Percentiles rank a stretch among this genome's conserved stretches.
Conservation (phyloP, 2,329 filamentous ascomycete species). For the Arachnomyces sp. region DNA sequence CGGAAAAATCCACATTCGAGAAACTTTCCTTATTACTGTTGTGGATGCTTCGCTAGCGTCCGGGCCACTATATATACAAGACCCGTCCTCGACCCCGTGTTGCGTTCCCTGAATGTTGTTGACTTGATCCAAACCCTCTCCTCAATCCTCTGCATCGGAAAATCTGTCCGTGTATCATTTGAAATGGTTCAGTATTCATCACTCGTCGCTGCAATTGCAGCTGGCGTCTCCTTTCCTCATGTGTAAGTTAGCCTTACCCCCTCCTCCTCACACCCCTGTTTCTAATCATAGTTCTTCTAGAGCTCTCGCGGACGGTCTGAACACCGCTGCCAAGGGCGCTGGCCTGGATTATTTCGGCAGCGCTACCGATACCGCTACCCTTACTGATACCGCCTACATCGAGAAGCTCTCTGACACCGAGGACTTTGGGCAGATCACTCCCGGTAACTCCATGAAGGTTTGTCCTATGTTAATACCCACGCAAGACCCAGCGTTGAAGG, state of each 20-base stretch:
- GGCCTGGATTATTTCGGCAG: constrained; percentile 50
- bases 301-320: constrained; percentile 14
- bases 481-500: too few species aligned
- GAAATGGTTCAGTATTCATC: constrained; percentile 16
- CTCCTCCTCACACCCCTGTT: neutral
- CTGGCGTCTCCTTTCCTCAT: constrained; percentile 15
- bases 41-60: too few species aligned
- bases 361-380: constrained; percentile 50
- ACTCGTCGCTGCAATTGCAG: constrained; percentile 15
- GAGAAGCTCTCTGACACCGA: constrained; percentile 49
- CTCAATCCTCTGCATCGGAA: too few species aligned
- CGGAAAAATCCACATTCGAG: too few species aligned
- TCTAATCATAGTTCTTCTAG: constrained; percentile 8
- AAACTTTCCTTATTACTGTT: too few species aligned
- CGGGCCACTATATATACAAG: too few species aligned
- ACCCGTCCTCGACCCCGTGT: too few species aligned
- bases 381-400: constrained; percentile 48
- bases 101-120: too few species aligned
- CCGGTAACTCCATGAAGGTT: constrained; percentile 53
- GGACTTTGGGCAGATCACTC: constrained; percentile 58
- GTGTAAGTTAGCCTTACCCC: constrained; percentile 10
- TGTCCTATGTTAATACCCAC: constrained; percentile 1
- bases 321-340: constrained; percentile 41
- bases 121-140: too few species aligned
- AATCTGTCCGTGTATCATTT: neutral